Evolutionary conservation across 108 stramenopile genomes (phyloP).

Genomic region (Skeletonema tropicum): DNA sequence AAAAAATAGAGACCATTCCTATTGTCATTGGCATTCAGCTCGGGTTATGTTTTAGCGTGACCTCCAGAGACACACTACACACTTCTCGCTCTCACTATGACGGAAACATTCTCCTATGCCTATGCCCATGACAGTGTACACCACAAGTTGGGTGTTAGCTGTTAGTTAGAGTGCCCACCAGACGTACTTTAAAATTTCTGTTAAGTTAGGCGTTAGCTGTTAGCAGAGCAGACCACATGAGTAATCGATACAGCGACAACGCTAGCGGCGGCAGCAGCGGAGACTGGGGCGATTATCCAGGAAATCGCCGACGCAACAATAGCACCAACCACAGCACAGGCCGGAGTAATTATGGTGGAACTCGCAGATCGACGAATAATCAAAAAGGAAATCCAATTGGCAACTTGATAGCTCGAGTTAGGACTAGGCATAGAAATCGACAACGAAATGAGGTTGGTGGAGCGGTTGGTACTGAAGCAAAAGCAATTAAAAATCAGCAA

Average conservation of each 20-base stretch:
- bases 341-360: conserved; percentile 18
- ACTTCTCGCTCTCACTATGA: no score
- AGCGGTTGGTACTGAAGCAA: conserved; percentile 45
- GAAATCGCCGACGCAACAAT: neutral
- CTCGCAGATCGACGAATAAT: conserved; percentile 5
- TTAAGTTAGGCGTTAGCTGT: no score
- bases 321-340: conserved; percentile 10
- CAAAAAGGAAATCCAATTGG: conserved; percentile 32
- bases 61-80: no score
- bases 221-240: conserved; percentile 3
- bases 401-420: conserved; percentile 27
- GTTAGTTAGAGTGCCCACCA: no score
- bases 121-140: no score
- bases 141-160: no score
- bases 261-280: neutral
- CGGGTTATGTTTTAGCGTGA: no score
- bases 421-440: neutral
- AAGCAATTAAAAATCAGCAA: conserved; percentile 30
- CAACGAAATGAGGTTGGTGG: conserved; percentile 3
- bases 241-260: conserved; percentile 35
- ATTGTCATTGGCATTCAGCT: no score
- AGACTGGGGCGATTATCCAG: neutral
- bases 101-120: no score
- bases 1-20: no score
- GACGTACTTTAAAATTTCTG: no score